phyloP scores from a whole-genome alignment of 202 grass and related monocot species.

The Thinopyrum obtusiflorum region DNA sequence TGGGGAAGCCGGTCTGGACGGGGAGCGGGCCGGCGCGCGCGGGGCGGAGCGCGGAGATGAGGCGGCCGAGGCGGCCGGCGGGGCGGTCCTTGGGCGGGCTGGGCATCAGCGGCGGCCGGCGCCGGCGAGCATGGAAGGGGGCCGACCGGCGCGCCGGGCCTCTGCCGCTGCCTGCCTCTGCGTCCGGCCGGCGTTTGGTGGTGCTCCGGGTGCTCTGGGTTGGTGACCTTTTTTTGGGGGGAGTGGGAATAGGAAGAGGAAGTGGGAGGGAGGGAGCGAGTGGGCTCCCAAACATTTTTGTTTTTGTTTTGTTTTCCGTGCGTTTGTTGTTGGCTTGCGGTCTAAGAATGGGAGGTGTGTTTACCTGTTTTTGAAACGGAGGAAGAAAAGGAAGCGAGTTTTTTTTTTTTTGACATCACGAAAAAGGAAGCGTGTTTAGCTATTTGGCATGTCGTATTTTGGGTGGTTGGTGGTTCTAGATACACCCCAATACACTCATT shows the following conservation, averaged over 20 bases:
- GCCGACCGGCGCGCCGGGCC: constrained; percentile 21
- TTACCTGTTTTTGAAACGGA: no score
- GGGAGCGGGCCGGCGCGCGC: constrained; percentile 61
- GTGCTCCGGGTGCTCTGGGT: not conserved
- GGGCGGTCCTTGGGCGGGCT: constrained; percentile 60
- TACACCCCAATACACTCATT: no score
- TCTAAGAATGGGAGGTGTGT: no score
- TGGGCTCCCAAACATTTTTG: no score
- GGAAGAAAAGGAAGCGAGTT: no score
- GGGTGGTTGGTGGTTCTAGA: no score
- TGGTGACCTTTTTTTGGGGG: constrained; percentile 4
- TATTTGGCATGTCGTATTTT: not conserved
- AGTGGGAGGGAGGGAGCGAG: no score
- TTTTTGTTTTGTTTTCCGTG: no score
- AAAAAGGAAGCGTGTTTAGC: no score
- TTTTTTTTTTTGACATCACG: no score
- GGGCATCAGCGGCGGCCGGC: constrained; percentile 46
- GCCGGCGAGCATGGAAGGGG: constrained; percentile 51
- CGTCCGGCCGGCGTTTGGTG: constrained; percentile 15
- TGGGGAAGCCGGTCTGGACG: constrained; percentile 93
- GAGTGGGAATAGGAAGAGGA: no score
- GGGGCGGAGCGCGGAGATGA: constrained; percentile 66
- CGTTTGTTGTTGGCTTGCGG: no score
- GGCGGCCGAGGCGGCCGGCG: constrained; percentile 46
- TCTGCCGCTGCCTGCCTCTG: not conserved